These are phyloP conservation scores for Mollisiaceae sp. DNA, from an alignment of 2,329 filamentous ascomycete species.

Conservation along the genomic window DNA sequence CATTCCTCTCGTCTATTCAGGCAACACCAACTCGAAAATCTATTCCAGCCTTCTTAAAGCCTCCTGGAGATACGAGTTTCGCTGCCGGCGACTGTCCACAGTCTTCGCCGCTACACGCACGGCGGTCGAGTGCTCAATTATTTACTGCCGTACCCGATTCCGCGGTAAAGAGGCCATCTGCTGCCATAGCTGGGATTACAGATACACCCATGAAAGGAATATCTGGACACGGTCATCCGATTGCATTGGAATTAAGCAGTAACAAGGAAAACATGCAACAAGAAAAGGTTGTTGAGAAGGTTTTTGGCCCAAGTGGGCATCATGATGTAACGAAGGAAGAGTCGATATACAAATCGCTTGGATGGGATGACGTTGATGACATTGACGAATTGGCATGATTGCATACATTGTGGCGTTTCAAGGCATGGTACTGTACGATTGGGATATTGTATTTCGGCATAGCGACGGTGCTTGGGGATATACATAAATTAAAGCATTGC, in stretches of 20 bases:
- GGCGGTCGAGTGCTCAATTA: slow-evolving; percentile 37
- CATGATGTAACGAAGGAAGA: slow-evolving; percentile 27
- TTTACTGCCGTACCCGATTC: slow-evolving; percentile 37
- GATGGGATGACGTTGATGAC: slow-evolving; percentile 45
- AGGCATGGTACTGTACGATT: not conserved
- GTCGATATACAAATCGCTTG: slow-evolving; percentile 44
- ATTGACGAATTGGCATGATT: slow-evolving; percentile 39
- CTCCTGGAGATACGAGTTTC: not conserved
- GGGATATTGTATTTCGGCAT: not conserved
- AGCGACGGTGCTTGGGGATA: slow-evolving; percentile 1
- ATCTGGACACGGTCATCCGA: slow-evolving; percentile 32
- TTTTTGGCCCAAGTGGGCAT: not conserved
- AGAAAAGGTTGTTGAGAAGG: slow-evolving; percentile 9
- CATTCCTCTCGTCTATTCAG: slow-evolving; percentile 34
- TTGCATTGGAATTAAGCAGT: slow-evolving; percentile 11
- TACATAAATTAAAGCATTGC: slow-evolving; percentile 1
- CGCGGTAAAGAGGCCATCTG: slow-evolving; percentile 21
- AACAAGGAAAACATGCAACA: slow-evolving; percentile 36
- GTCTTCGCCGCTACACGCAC: slow-evolving; percentile 37
- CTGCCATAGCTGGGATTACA: slow-evolving; percentile 25
- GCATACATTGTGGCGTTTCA: not conserved
- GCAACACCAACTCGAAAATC: slow-evolving; percentile 40
- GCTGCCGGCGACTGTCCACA: slow-evolving; percentile 26
- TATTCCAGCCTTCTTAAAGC: slow-evolving; percentile 15
- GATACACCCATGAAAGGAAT: slow-evolving; percentile 39